Evolutionary conservation across 805 yeast genomes (phyloP).

Genomic region (Tanozyma kutaoensis): DNA sequence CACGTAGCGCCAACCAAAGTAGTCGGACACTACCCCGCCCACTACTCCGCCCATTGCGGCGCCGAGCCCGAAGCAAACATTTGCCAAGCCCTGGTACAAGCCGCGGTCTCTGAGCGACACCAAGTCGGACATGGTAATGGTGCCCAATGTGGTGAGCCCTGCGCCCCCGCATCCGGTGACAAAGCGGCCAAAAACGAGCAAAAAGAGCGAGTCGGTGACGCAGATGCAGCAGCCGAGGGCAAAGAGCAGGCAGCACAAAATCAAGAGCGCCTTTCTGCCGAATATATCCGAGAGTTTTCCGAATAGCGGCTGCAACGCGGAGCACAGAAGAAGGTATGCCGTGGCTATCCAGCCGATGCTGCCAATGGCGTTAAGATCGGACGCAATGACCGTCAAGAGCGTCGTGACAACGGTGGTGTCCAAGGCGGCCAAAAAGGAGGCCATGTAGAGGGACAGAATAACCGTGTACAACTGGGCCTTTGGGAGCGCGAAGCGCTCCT

Average conservation of each 20-base stretch:
- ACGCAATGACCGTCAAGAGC: conserved; percentile 49
- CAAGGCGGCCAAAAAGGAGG: conserved; percentile 45
- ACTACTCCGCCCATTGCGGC: conserved; percentile 30
- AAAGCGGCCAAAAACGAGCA: conserved; percentile 47
- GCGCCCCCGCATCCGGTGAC: conserved; percentile 90
- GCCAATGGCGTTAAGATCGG: conserved; percentile 51
- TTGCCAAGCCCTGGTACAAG: conserved; percentile 70
- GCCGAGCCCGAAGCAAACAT: conserved; percentile 66
- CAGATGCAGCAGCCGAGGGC: conserved; percentile 43
- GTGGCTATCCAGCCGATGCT: conserved; percentile 66
- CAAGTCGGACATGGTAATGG: conserved; percentile 66
- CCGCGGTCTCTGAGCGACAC: conserved; percentile 71
- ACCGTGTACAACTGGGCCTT: conserved; percentile 15
- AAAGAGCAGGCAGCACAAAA: conserved; percentile 40
- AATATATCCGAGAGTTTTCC: conserved; percentile 64
- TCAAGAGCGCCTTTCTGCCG: conserved; percentile 43
- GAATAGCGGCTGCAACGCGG: conserved; percentile 62
- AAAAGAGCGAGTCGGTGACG: conserved; percentile 32
- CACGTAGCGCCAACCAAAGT: conserved; percentile 37
- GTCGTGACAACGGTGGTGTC: conserved; percentile 63
- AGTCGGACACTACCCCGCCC: conserved; percentile 43
- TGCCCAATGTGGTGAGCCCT: conserved; percentile 63
- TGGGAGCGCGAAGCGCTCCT: conserved; percentile 13
- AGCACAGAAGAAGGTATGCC: conserved; percentile 51
- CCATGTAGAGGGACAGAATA: conserved; percentile 19